phyloP scores from a whole-genome alignment of 2,329 filamentous ascomycete genomes.

The Verticillium tricorpus region DNA sequence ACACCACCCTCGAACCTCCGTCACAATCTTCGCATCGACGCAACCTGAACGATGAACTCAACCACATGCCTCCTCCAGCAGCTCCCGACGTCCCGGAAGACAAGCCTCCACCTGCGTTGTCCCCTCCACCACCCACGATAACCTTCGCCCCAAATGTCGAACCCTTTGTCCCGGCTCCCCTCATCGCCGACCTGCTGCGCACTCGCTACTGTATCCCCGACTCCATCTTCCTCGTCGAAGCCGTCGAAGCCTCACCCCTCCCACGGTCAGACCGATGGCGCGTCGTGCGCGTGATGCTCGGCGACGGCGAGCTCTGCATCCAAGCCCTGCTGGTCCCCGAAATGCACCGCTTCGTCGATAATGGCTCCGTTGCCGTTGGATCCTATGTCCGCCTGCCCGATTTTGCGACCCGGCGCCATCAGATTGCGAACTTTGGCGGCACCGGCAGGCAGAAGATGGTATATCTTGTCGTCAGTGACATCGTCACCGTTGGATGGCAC shows the following conservation, averaged over 20 bases:
- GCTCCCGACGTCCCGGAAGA: background rate
- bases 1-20: background rate
- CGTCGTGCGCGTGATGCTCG: slow-evolving; percentile 41
- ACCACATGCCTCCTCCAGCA: background rate
- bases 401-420: slow-evolving; percentile 18
- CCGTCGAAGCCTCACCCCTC: slow-evolving; percentile 31
- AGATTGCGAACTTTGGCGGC: slow-evolving; percentile 3
- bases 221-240: slow-evolving; percentile 47
- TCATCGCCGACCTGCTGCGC: slow-evolving; percentile 44
- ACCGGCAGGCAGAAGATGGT: slow-evolving; percentile 23
- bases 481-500: slow-evolving; percentile 45
- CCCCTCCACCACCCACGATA: slow-evolving; percentile 5
- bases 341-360: slow-evolving; percentile 44
- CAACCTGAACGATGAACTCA: background rate
- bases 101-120: background rate
- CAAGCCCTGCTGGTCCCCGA: slow-evolving; percentile 43
- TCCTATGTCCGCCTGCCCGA: slow-evolving; percentile 43
- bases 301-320: slow-evolving; percentile 50
- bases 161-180: slow-evolving; percentile 27
- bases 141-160: slow-evolving; percentile 17
- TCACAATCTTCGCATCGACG: background rate
- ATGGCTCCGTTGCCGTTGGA: slow-evolving; percentile 39
- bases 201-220: slow-evolving; percentile 42
- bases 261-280: slow-evolving; percentile 33
- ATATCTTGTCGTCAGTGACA: slow-evolving; percentile 40